phyloP scores from a whole-genome alignment of 768 basidiomycete species.

The Candolleomyces aberdarensis region DNA sequence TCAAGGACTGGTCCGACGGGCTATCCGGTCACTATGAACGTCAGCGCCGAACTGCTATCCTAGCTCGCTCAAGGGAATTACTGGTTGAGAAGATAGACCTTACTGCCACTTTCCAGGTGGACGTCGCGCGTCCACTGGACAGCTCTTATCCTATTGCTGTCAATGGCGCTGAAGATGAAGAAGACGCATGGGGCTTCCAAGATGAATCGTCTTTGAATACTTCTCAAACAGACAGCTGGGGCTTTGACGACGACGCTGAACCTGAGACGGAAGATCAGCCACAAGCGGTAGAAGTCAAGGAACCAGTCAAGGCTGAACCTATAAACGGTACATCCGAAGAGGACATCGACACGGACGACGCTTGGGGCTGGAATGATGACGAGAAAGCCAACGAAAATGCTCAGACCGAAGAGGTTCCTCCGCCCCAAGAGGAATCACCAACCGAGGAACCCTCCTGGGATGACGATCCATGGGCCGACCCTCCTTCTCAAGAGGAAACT shows the following conservation, averaged over 20 bases:
- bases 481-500: conserved; percentile 25
- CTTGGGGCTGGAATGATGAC: conserved; percentile 79
- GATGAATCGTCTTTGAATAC: conserved; percentile 17
- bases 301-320: background rate
- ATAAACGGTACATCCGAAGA: conserved; percentile 15
- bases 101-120: conserved; percentile 39
- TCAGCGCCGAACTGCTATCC: conserved; percentile 61
- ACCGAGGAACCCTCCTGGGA: conserved; percentile 54
- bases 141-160: conserved; percentile 27
- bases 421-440: conserved; percentile 24
- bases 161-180: conserved; percentile 10
- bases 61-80: conserved; percentile 57
- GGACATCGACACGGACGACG: conserved; percentile 49
- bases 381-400: conserved; percentile 22
- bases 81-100: conserved; percentile 43
- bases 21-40: conserved; percentile 77
- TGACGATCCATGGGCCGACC: conserved; percentile 69
- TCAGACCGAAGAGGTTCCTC: background rate
- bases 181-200: conserved; percentile 33
- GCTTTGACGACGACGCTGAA: conserved; percentile 42
- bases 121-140: conserved; percentile 31
- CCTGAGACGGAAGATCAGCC: conserved; percentile 5
- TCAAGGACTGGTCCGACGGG: conserved; percentile 67
- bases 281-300: background rate
- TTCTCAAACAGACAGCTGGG: conserved; percentile 40